Conservation (phyloP, 208 protist genomes). For the Leishmania guyanensis region DNA sequence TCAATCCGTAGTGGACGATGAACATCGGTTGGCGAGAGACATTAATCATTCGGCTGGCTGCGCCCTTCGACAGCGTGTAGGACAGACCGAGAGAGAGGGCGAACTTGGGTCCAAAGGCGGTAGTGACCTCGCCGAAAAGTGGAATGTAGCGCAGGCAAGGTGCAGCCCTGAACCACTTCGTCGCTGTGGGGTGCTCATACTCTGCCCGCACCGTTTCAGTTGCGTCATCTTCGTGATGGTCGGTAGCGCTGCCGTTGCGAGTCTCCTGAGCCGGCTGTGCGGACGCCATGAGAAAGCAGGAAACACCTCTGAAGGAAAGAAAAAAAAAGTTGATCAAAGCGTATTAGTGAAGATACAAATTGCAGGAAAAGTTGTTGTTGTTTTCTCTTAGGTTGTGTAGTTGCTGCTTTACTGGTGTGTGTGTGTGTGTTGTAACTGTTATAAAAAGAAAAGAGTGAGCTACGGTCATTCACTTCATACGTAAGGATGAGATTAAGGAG, state of each 20-base stretch:
- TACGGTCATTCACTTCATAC: not conserved
- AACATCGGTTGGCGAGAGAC: constrained; percentile 48
- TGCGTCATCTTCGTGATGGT: not conserved
- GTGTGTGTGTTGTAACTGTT: not conserved
- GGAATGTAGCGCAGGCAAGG: constrained; percentile 38
- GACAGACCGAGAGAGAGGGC: constrained; percentile 31
- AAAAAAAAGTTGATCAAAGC: not conserved
- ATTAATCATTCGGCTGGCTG: constrained; percentile 40
- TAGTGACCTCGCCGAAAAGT: constrained; percentile 38
- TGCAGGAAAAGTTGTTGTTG: not conserved
- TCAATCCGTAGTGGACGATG: constrained; percentile 25
- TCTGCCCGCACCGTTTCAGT: not conserved
- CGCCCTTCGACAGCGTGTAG: constrained; percentile 47
- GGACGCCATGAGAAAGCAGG: constrained; percentile 6
- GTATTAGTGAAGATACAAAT: not conserved
- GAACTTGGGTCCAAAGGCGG: constrained; percentile 46
- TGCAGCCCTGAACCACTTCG: constrained; percentile 15
- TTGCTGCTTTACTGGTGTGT: not conserved
- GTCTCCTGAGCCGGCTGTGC: not conserved
- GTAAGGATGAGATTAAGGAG: not conserved
- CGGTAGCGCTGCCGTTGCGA: not conserved
- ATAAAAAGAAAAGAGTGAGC: not conserved
- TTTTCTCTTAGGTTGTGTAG: constrained; percentile 11
- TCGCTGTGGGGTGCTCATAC: constrained; percentile 16
- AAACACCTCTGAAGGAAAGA: not conserved